A percentile compares a stretch with the other conserved stretches of the same genome.
phyloP scores from a whole-genome alignment of 208 protist species.

The Phytomonas sp. region DNA sequence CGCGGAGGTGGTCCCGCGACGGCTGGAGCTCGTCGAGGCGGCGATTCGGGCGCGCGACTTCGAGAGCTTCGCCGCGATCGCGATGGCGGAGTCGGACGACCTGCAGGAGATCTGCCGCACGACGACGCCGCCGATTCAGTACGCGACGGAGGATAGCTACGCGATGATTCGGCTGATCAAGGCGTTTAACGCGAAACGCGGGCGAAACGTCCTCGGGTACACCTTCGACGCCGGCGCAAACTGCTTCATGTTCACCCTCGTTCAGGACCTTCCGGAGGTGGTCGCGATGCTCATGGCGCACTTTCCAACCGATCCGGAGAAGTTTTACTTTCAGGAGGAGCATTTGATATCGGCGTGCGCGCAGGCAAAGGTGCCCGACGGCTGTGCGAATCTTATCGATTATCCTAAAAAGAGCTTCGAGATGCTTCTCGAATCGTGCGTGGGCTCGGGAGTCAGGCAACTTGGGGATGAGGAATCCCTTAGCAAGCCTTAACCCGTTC shows the following conservation, averaged over 20 bases:
- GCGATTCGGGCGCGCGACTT: conserved; percentile 94
- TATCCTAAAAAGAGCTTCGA: conserved; percentile 74
- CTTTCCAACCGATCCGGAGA: conserved; percentile 79
- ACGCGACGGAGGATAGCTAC: conserved; percentile 96
- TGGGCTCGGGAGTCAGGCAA: conserved; percentile 57
- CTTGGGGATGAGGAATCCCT: conserved; percentile 48
- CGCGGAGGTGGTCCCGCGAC: conserved; percentile 75
- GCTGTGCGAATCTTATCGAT: conserved; percentile 56
- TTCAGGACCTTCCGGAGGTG: conserved; percentile 75
- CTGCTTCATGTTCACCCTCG: conserved; percentile 94
- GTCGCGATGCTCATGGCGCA: conserved; percentile 83
- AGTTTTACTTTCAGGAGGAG: conserved; percentile 64
- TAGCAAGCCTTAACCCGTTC: conserved; percentile 7
- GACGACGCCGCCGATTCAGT: conserved; percentile 96
- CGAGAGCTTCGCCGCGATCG: conserved; percentile 87
- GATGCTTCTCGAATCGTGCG: conserved; percentile 80
- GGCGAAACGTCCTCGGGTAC: conserved; percentile 89
- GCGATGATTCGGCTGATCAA: conserved; percentile 93
- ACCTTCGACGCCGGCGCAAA: conserved; percentile 99
- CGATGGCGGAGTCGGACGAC: conserved; percentile 95
- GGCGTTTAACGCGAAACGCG: conserved; percentile 84
- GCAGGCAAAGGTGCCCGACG: conserved; percentile 15
- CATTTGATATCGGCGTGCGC: conserved; percentile 41
- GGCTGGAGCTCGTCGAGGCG: conserved; percentile 87
- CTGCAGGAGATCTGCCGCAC: conserved; percentile 97